Evolutionary conservation across 352 stramenopile species (phyloP), one percentile per base, ranked within the genome.

Genomic region (Thraustotheca clavata): DNA sequence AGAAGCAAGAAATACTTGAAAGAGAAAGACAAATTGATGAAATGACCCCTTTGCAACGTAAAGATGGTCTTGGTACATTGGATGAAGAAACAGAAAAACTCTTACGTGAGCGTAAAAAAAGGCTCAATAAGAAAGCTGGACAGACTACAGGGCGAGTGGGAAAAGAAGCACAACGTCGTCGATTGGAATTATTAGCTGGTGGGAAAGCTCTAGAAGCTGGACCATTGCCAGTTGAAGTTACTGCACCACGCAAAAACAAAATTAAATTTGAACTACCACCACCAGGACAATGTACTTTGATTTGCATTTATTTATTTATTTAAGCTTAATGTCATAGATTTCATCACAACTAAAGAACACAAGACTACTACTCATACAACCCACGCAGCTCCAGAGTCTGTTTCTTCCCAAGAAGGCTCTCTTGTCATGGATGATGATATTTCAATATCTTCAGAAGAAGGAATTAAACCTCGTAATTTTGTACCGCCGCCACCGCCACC

Each of bases 21-120:
- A 67, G 80, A 4, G 80, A 89, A 27, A 73, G 83, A 31, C 75
- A 86, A 65, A 89, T 89, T 40, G 86, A 70, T 59, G 82, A 87
- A 57, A 89, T 89, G 80, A 89, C 80, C 38, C 80, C 80, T 31
- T 71, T 89, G 49, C 76, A 89, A 66, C 73, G 80, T 2, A 71
- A 87, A 46, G 73, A 89, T 32, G 80, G 72, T 8, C 69, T 87
- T 26, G 80, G 80, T 0, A 86, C 78, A 18, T 72, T 89, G 5
- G 84, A 93, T 40, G 84, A 93, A 3, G 77, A 90, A 36, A 93
- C 84, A 8, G 71, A 72, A 14, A 72, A 73, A 11, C 73, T 91
- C 48, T 50, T 93, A 46, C 82, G 91, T 66, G 88, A 89, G 52
- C 73, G 84, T n/a, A 86, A 86, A 40, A 69, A 86, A 57, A 76